Conservation (phyloP, 331 rosid genomes). For the Quercus lobata region DNA sequence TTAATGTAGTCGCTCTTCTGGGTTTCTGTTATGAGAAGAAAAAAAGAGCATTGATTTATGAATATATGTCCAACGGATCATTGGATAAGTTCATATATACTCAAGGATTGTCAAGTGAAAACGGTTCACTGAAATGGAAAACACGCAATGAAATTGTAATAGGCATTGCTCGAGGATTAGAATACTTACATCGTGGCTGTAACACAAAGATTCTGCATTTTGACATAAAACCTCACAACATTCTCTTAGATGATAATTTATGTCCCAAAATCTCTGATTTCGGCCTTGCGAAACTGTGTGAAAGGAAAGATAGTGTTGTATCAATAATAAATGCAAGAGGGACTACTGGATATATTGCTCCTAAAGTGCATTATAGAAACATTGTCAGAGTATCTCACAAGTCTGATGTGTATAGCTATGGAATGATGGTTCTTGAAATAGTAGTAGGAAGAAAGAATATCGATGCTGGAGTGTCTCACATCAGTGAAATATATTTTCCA, state of each 20-base stretch:
- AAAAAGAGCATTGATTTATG: conserved; percentile 28
- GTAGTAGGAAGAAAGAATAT: conserved; percentile 4
- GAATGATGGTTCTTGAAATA: conserved; percentile 5
- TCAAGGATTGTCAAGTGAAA: background rate
- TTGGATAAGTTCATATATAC: conserved; percentile 24
- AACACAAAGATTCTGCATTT: background rate
- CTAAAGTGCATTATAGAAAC: background rate
- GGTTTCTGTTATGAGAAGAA: conserved; percentile 32
- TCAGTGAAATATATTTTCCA: conserved; percentile 11
- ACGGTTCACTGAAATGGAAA: too few species aligned
- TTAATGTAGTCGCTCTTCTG: conserved; percentile 30
- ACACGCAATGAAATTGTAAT: too few species aligned
- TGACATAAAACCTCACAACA: too few species aligned
- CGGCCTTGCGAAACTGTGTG: conserved; percentile 19
- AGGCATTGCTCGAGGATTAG: background rate
- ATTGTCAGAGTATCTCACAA: conserved; percentile 3
- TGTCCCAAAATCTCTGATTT: conserved; percentile 24
- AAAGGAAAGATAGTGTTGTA: background rate
- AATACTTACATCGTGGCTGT: background rate
- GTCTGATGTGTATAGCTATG: conserved; percentile 23
- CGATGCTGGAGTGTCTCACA: background rate
- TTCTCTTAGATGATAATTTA: background rate
- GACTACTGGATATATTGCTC: conserved; percentile 14
- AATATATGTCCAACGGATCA: conserved; percentile 38
- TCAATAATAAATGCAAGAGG: background rate